A percentile compares a stretch with the other conserved stretches of the same genome.
Evolutionary conservation across 805 yeast genomes (phyloP).

Genomic region (Saccharomycopsis selenospora): DNA sequence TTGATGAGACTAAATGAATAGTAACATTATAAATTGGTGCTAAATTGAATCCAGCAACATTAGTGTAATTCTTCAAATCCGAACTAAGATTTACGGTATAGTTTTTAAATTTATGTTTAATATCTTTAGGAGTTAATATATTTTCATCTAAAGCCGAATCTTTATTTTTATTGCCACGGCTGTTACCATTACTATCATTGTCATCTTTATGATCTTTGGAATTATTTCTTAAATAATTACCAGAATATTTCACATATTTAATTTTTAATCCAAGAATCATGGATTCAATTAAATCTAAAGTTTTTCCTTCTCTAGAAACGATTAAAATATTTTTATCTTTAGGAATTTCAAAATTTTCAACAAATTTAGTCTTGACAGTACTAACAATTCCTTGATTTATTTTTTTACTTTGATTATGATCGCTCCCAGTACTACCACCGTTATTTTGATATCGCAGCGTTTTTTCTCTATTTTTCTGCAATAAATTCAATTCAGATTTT

Average conservation of each 20-base stretch:
- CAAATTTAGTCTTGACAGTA: slow-evolving; percentile 8
- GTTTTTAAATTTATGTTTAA: slow-evolving; percentile 4
- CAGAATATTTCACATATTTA: slow-evolving; percentile 51
- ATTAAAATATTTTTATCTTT: slow-evolving; percentile 51
- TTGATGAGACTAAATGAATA: slow-evolving; percentile 40
- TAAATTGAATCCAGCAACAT: slow-evolving; percentile 8
- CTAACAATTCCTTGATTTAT: slow-evolving; percentile 12
- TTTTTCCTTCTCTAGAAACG: slow-evolving; percentile 59
- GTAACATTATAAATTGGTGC: slow-evolving; percentile 23
- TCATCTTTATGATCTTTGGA: slow-evolving; percentile 1
- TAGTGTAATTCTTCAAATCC: slow-evolving; percentile 13
- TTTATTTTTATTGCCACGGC: neutral
- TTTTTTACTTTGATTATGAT: slow-evolving; percentile 11
- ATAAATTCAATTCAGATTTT: slow-evolving; percentile 8
- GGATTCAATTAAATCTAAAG: slow-evolving; percentile 69
- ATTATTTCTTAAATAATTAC: slow-evolving; percentile 49
- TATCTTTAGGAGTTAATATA: neutral
- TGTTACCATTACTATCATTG: slow-evolving; percentile 3
- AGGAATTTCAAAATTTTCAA: slow-evolving; percentile 2
- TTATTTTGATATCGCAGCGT: neutral
- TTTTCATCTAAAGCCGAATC: neutral
- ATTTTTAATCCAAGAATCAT: slow-evolving; percentile 55
- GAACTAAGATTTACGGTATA: slow-evolving; percentile 15
- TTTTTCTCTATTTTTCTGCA: neutral
- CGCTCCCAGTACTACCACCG: neutral